Evolutionary conservation across 2,329 filamentous ascomycete species (phyloP).

Genomic region (Periglandula ipomoeae): DNA sequence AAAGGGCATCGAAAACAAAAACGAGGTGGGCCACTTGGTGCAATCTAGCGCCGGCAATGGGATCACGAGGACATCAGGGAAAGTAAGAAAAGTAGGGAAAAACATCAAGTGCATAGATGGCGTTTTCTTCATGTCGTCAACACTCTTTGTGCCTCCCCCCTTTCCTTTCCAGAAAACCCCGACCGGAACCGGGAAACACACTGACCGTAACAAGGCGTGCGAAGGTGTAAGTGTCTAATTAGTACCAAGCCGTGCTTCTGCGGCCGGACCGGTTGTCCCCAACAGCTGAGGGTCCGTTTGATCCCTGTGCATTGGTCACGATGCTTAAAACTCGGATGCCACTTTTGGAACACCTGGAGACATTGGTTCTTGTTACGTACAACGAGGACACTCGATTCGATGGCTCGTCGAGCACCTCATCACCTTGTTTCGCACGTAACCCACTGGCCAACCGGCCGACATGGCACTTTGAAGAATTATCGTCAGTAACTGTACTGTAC

Average conservation of each 20-base stretch:
- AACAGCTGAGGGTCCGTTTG: background rate
- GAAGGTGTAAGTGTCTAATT: background rate
- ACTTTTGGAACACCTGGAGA: background rate
- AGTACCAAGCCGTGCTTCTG: background rate
- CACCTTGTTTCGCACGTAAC: conserved; percentile 8
- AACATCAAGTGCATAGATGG: background rate
- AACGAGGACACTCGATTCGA: conserved; percentile 1
- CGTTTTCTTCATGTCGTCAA: background rate
- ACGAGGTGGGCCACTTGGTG: background rate
- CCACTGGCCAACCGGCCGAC: background rate
- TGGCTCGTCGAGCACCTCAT: conserved; percentile 10
- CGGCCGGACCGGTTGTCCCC: background rate
- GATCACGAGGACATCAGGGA: conserved; percentile 20
- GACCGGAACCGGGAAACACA: background rate
- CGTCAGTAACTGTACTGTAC: too few species aligned
- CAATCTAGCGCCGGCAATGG: background rate
- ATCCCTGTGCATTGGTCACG: conserved; percentile 10
- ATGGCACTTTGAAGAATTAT: too few species aligned
- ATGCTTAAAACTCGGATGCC: conserved; percentile 8
- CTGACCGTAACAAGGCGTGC: background rate
- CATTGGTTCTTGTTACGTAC: conserved; percentile 10
- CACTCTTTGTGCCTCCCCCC: background rate
- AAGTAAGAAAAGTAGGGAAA: background rate
- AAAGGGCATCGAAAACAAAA: background rate
- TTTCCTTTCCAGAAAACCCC: background rate